Conservation (phyloP, 164 flowering plant genomes). For the Hamamelis virginiana region DNA sequence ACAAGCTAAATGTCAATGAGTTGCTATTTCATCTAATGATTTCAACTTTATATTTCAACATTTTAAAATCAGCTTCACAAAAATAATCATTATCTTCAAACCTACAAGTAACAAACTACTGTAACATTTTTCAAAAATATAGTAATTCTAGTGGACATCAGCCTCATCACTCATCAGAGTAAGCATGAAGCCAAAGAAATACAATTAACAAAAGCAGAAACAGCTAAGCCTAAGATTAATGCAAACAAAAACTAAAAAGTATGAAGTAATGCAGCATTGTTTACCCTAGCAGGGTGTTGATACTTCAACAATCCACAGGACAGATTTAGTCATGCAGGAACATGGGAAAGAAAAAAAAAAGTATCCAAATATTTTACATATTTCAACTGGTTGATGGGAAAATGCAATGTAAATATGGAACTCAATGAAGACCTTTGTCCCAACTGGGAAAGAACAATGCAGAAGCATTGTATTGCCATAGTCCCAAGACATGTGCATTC, state of each 20-base stretch:
- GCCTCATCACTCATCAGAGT: too few relatives aligned
- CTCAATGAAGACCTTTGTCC: background rate
- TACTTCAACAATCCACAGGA: background rate
- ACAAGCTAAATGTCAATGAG: too few relatives aligned
- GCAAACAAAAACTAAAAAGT: background rate
- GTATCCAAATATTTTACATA: background rate
- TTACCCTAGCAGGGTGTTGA: background rate
- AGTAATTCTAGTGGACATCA: too few relatives aligned
- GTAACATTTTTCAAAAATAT: background rate
- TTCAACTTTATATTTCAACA: too few relatives aligned
- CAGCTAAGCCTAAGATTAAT: too few relatives aligned
- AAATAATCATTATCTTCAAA: background rate
- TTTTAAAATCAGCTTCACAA: too few relatives aligned
- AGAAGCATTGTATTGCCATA: background rate
- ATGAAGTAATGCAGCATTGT: background rate
- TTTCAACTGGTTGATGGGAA: background rate
- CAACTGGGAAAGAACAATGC: background rate
- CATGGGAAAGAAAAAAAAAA: too few relatives aligned
- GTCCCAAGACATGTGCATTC: background rate
- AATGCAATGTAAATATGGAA: background rate
- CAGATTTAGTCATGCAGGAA: too few relatives aligned
- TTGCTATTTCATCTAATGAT: too few relatives aligned
- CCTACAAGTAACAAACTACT: background rate
- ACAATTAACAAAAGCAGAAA: too few relatives aligned
- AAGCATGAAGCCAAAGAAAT: too few relatives aligned